phyloP scores from a whole-genome alignment of 371 early-diverging fungal species.

The Mucor velutinosus region DNA sequence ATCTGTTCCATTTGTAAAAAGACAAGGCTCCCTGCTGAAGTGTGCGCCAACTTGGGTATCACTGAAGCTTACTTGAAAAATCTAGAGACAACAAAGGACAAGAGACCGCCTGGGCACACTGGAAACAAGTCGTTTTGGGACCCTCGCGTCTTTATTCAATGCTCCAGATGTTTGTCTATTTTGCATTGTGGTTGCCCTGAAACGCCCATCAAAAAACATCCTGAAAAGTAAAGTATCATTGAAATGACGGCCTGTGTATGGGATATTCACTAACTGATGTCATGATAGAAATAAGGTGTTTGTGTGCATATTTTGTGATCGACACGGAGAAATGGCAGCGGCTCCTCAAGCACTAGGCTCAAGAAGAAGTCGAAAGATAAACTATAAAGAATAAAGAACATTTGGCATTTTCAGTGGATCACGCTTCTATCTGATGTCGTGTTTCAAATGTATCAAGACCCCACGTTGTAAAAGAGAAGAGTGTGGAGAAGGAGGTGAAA shows the following conservation, averaged over 20 bases:
- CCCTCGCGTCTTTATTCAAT: constrained; percentile 30
- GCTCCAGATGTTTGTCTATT: constrained; percentile 9
- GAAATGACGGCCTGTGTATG: not conserved
- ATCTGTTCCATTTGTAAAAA: constrained; percentile 19
- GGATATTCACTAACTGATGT: not conserved
- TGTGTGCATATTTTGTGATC: constrained; percentile 23
- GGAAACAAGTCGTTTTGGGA: constrained; percentile 24
- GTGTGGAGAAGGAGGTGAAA: not conserved
- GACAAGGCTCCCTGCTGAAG: constrained; percentile 10
- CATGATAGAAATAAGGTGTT: constrained; percentile 4
- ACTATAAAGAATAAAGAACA: not conserved
- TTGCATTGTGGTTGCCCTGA: constrained; percentile 27
- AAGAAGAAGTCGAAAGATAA: not conserved
- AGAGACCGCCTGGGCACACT: constrained; percentile 18
- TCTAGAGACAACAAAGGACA: constrained; percentile 11
- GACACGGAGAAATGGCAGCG: not conserved
- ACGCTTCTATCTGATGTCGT: not conserved
- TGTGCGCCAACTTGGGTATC: constrained; percentile 7
- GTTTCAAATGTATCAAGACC: not conserved
- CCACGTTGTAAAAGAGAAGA: not conserved
- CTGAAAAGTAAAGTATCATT: constrained; percentile 12
- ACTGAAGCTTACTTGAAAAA: constrained; percentile 9
- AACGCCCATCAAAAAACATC: constrained; percentile 23
- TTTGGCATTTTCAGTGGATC: not conserved
- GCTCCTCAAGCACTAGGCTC: not conserved